phyloP scores from a whole-genome alignment of 1,284 basidiomycete genomes.

The Leccinum pachyderme region DNA sequence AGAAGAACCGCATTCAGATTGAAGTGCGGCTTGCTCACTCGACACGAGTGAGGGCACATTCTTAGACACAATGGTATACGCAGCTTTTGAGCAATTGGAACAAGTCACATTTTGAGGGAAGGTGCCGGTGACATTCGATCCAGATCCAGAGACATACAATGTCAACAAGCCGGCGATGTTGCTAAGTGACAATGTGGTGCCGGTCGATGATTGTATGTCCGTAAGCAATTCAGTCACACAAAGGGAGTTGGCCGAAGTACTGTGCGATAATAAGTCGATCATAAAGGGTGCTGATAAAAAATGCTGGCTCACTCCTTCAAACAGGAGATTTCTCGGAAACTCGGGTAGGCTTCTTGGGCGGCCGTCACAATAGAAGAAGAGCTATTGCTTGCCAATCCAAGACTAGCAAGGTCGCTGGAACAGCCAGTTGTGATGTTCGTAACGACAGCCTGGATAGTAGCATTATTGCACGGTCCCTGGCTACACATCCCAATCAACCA shows the following conservation, averaged over 20 bases:
- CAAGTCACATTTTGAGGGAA: constrained; percentile 41
- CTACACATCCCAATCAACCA: constrained; percentile 61
- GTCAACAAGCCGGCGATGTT: constrained; percentile 19
- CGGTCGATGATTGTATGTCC: constrained; percentile 39
- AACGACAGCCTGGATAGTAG: constrained; percentile 45
- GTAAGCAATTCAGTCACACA: constrained; percentile 52
- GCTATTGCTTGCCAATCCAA: constrained; percentile 24
- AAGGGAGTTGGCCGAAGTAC: constrained; percentile 42
- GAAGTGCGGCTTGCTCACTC: constrained; percentile 12
- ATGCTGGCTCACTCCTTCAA: constrained; percentile 50
- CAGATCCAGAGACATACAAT: constrained; percentile 6
- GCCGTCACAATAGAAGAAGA: constrained; percentile 1
- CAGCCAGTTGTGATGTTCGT: constrained; percentile 50
- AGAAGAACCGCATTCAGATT: constrained; percentile 40
- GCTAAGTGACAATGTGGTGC: constrained; percentile 18
- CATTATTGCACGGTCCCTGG: constrained; percentile 54
- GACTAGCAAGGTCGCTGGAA: constrained; percentile 41
- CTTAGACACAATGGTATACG: constrained; percentile 36
- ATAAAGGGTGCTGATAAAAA: not conserved
- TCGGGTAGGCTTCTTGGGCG: constrained; percentile 48
- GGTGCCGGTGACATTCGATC: not conserved
- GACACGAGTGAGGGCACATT: constrained; percentile 32
- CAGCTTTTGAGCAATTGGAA: constrained; percentile 47
- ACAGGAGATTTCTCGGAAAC: constrained; percentile 49
- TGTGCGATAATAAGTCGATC: constrained; percentile 11